These are phyloP conservation scores for Spergularia marina DNA, from an alignment of 148 eudicot species.

Conservation along the genomic window DNA sequence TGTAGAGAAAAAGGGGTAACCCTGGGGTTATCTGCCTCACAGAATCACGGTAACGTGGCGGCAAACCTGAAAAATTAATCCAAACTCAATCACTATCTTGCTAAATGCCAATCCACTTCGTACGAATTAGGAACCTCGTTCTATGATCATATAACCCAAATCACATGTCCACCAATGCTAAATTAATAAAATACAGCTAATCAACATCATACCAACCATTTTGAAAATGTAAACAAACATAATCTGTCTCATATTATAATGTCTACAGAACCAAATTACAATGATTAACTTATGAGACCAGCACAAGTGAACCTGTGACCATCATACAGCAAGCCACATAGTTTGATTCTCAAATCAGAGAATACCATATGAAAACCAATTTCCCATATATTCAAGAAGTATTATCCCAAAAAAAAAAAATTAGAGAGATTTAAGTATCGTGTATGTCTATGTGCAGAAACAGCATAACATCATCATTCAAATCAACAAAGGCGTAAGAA, in stretches of 20 bases:
- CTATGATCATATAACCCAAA: neutral
- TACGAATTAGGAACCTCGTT: neutral
- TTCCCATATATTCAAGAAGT: too few relatives aligned
- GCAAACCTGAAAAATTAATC: conserved; percentile 58
- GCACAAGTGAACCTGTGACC: neutral
- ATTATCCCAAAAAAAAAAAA: too few relatives aligned
- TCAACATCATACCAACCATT: neutral
- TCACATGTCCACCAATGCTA: neutral
- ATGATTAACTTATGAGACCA: neutral
- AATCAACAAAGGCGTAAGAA: too few relatives aligned
- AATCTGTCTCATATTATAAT: too few relatives aligned
- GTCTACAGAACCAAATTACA: neutral
- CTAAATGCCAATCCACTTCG: conserved; percentile 4
- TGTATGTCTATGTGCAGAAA: too few relatives aligned
- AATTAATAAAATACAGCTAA: neutral
- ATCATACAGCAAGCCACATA: neutral
- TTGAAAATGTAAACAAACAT: neutral
- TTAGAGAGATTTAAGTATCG: too few relatives aligned
- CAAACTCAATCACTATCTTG: conserved; percentile 13
- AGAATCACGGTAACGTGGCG: conserved; percentile 96
- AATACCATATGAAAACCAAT: neutral
- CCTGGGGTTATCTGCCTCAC: conserved; percentile 97
- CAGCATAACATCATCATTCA: too few relatives aligned
- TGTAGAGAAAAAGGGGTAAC: conserved; percentile 93
- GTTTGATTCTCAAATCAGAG: neutral